These are phyloP conservation scores for Citrus cavaleriei DNA, from an alignment of 345 rosid genomes.

Conservation along the genomic window DNA sequence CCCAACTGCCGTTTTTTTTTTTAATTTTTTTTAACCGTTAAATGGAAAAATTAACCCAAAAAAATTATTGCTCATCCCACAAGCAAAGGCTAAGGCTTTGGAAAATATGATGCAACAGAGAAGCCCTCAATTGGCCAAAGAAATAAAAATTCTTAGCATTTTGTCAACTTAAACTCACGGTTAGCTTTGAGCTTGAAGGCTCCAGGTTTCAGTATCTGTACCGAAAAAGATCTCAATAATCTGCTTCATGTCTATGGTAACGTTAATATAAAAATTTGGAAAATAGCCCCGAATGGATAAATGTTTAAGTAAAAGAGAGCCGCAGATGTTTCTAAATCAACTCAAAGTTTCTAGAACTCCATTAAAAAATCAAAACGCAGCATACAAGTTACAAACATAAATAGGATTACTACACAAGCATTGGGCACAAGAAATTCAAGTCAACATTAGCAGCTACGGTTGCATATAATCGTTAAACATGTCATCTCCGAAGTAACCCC, in stretches of 20 bases:
- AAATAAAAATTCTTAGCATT: neutral
- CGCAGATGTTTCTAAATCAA: neutral
- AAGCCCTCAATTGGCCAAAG: neutral
- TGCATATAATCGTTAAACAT: neutral
- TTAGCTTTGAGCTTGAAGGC: neutral
- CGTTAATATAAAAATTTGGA: too few relatives aligned
- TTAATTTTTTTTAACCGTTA: too few relatives aligned
- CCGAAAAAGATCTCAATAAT: neutral
- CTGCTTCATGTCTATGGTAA: too few relatives aligned
- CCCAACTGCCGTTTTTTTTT: too few relatives aligned
- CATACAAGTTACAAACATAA: neutral
- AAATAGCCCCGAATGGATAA: neutral
- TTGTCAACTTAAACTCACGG: too few relatives aligned
- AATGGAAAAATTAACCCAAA: too few relatives aligned
- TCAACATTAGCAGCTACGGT: neutral
- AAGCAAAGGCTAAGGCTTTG: too few relatives aligned
- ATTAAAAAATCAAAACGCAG: neutral
- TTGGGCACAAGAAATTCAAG: neutral
- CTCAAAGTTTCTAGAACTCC: neutral
- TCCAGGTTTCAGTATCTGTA: neutral
- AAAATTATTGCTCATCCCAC: too few relatives aligned
- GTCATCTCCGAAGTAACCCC: neutral
- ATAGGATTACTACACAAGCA: neutral
- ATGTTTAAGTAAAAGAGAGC: neutral
- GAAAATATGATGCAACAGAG: neutral